Percentiles rank a stretch among this genome's conserved stretches.
Conservation (phyloP, 257 asterid genomes). For the Scutellaria galericulata region DNA sequence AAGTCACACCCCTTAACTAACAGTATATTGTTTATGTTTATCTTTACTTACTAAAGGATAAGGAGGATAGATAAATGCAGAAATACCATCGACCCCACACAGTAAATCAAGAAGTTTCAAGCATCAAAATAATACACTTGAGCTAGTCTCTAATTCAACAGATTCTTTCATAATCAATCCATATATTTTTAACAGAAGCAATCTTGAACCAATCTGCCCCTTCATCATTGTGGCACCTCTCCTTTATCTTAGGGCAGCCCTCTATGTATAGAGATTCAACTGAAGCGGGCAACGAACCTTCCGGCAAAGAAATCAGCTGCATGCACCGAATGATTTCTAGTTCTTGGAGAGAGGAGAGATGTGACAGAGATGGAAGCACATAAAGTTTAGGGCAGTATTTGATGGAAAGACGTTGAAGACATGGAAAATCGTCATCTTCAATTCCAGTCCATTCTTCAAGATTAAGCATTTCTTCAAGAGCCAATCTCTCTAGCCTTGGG, state of each 20-base stretch:
- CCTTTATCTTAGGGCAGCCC: constrained; percentile 45
- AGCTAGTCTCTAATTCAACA: too few relatives aligned
- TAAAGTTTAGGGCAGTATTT: constrained; percentile 48
- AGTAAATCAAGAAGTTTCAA: too few relatives aligned
- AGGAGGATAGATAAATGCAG: too few relatives aligned
- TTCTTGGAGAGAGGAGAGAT: constrained; percentile 36
- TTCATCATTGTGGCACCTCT: constrained; percentile 37
- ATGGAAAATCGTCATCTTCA: constrained; percentile 47
- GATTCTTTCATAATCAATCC: constrained; percentile 44
- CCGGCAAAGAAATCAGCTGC: constrained; percentile 41
- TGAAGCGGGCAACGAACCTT: constrained; percentile 44
- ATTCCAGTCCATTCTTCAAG: constrained; percentile 52
- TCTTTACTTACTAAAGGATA: too few relatives aligned
- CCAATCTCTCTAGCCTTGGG: constrained; percentile 48
- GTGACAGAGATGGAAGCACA: constrained; percentile 41
- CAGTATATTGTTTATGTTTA: too few relatives aligned
- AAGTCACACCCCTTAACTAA: too few relatives aligned
- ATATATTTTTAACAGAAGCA: constrained; percentile 37
- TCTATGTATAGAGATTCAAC: constrained; percentile 39
- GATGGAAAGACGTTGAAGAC: constrained; percentile 39
- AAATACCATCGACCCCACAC: too few relatives aligned
- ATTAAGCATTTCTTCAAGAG: constrained; percentile 41
- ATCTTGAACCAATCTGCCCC: constrained; percentile 45
- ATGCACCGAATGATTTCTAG: constrained; percentile 43
- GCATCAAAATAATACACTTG: too few relatives aligned